Percentiles rank a stretch among this genome's conserved stretches.
These are phyloP conservation scores for Umbelopsis sp. DNA, from an alignment of 192 early-diverging fungal genomes.

Conservation along the genomic window DNA sequence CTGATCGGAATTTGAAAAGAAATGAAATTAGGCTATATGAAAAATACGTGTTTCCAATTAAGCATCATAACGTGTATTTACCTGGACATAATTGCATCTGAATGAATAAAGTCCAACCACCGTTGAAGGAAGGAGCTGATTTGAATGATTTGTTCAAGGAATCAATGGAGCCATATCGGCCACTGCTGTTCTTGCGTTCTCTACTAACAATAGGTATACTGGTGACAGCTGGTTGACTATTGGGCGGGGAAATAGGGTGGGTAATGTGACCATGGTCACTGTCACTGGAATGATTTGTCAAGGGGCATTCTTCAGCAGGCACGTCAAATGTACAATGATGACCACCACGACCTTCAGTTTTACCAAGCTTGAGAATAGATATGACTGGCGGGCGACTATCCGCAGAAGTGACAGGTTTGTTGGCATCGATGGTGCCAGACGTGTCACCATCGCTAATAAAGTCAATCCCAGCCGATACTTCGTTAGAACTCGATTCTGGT, in stretches of 20 bases:
- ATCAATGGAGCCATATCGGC: background rate
- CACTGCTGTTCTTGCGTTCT: background rate
- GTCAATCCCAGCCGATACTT: slow-evolving; percentile 35
- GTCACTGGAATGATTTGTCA: background rate
- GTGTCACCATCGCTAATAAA: slow-evolving; percentile 28
- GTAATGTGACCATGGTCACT: background rate
- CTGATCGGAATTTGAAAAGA: slow-evolving; percentile 12
- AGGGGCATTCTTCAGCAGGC: background rate
- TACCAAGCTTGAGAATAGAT: slow-evolving; percentile 14
- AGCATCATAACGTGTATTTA: slow-evolving; percentile 2
- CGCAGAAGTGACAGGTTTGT: background rate
- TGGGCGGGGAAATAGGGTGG: background rate
- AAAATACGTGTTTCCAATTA: too few species aligned
- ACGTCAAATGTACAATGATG: slow-evolving; percentile 17
- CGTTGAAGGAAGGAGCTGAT: slow-evolving; percentile 6
- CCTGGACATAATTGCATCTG: slow-evolving; percentile 94
- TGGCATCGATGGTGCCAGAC: background rate
- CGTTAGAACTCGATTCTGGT: slow-evolving; percentile 19
- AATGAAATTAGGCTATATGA: background rate
- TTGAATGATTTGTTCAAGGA: background rate
- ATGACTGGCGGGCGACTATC: slow-evolving; percentile 7
- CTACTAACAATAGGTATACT: slow-evolving; percentile 13
- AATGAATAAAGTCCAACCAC: slow-evolving; percentile 66
- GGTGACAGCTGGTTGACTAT: slow-evolving; percentile 8
- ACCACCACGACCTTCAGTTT: slow-evolving; percentile 19